Base-by-base conservation (phyloP, 148 eudicot genomes). In the Talinum fruticosum region DNA sequence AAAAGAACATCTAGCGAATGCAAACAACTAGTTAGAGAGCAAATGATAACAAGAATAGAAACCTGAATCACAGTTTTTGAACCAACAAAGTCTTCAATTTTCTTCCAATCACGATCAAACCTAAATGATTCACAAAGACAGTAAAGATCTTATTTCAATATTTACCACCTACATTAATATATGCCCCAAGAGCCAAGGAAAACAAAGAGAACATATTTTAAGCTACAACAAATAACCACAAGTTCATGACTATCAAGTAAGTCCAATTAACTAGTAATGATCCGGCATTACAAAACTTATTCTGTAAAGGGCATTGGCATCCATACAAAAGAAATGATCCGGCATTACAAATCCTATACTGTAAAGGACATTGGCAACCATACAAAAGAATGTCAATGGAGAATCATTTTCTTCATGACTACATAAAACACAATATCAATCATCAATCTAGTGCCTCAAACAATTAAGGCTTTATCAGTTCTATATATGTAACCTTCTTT, bases 81-180 rank as follows among this genome's bases (percentile, higher is more conserved):
- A 80, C 92, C 96, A 79, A 93, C 93, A 82, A 93, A 93, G 76
- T 93, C 97, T 91, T 93, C 97, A 69, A 93, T 93, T 81, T 93
- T 93, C 90, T 93, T 93, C 97, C 97, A 93, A 73, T 93, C 97
- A 69, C 96, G 97, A 78, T 93, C 97, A 84, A 93, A 91, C 92
- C 96, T 93, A 87, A 79, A 83, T 59, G 74, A 73, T 37, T 76
- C 68, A 71, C n/a, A 61, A 64, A 77, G 41, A 41, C 28, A 75
- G 33, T 18, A 35, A 72, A 69, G 16, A 67, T 37, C 71, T 49
- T 69, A 72, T 23, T 57, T 75, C 29, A 51, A 79, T 28, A 51
- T 12, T 23, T 57, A 23, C 45, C n/a, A 53, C 12, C n/a, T 65
- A 33, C 36, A 79, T 3, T 15, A 33, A 65, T 28, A 71, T 65